phyloP scores from a whole-genome alignment of 192 early-diverging fungal genomes.

The Cladochytrium replicatum region DNA sequence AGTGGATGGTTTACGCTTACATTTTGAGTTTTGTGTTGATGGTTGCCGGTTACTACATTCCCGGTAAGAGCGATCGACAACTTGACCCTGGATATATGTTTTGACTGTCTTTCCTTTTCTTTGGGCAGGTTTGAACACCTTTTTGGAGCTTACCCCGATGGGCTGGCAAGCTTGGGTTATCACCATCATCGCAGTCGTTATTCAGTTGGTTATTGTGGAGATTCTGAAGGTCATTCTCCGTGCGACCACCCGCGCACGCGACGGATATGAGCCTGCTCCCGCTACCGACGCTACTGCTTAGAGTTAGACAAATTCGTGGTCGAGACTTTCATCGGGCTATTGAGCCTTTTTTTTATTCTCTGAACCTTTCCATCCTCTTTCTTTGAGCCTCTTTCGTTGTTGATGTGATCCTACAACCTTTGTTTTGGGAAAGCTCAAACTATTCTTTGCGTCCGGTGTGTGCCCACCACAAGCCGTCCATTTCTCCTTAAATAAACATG shows the following conservation, averaged over 20 bases:
- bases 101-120: not conserved
- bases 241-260: not conserved
- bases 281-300: no score
- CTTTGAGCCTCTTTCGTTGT: no score
- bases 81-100: not conserved
- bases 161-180: slow-evolving; percentile 34
- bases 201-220: slow-evolving; percentile 35
- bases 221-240: slow-evolving; percentile 24
- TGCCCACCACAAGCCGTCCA: no score
- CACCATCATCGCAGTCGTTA: slow-evolving; percentile 23
- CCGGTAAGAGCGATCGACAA: slow-evolving; percentile 35
- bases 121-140: slow-evolving; percentile 16
- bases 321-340: no score
- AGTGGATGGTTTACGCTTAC: slow-evolving; percentile 70
- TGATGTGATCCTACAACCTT: no score
- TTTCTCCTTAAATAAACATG: no score
- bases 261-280: no score
- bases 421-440: no score
- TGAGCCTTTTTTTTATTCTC: no score
- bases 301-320: no score
- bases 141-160: slow-evolving; percentile 25
- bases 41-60: slow-evolving; percentile 72
- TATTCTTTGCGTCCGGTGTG: no score
- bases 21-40: slow-evolving; percentile 56
- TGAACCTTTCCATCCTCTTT: no score